These are phyloP conservation scores for Fusarium buharicum DNA, from an alignment of 2,329 filamentous ascomycete genomes.

Conservation along the genomic window DNA sequence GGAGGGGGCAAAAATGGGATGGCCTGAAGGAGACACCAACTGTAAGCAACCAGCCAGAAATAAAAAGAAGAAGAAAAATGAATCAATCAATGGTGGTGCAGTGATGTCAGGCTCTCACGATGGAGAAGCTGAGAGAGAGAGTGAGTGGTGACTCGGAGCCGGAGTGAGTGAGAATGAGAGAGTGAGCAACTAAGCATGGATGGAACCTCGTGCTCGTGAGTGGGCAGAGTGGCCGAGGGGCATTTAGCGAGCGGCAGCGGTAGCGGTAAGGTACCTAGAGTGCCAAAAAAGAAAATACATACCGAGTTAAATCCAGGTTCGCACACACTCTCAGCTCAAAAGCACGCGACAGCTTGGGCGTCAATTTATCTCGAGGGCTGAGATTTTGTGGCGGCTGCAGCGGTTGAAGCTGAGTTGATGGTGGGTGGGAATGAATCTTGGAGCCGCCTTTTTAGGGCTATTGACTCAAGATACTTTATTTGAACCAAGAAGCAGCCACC, in stretches of 20 bases:
- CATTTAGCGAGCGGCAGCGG: constrained; percentile 39
- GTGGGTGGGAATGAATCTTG: constrained; percentile 8
- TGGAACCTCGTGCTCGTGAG: neutral
- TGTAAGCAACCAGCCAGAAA: constrained; percentile 6
- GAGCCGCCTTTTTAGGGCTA: neutral
- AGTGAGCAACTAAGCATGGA: neutral
- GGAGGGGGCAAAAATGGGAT: constrained; percentile 3
- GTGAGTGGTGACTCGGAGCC: neutral
- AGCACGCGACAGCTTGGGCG: constrained; percentile 27
- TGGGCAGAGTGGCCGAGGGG: constrained; percentile 9
- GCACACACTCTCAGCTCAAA: too few species aligned
- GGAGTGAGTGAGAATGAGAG: neutral
- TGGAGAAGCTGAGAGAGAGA: constrained; percentile 7
- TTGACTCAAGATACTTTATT: neutral
- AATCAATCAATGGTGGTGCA: constrained; percentile 11
- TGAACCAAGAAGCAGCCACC: neutral
- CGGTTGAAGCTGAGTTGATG: constrained; percentile 15
- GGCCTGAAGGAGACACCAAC: constrained; percentile 7
- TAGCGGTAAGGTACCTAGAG: constrained; percentile 11
- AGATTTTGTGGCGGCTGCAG: constrained; percentile 26
- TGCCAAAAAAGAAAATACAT: constrained; percentile 18
- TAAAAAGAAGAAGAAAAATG: neutral
- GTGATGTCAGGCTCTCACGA: constrained; percentile 36
- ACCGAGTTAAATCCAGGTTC: constrained; percentile 18
- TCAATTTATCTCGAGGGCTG: constrained; percentile 6